Evolutionary conservation across 192 early-diverging fungal genomes (phyloP), one percentile per base, ranked within the genome.

Genomic region (Obelidium mucronatum): DNA sequence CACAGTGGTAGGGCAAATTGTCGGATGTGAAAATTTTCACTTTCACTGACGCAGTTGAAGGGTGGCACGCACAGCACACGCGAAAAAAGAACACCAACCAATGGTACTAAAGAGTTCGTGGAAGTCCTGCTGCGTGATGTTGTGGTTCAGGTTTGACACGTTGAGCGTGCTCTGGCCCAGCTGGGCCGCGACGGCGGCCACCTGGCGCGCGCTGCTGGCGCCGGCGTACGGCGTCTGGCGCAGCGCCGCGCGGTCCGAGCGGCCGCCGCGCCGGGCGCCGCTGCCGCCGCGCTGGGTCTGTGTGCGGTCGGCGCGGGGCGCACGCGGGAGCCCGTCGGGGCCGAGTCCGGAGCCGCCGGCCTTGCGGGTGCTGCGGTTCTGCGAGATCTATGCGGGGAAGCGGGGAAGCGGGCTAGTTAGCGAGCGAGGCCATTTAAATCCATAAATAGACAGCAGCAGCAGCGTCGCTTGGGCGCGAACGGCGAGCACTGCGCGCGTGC

Each of bases 91-190:
- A 53, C 54, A 70, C 80, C 24, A 22, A 85, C 86, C 86, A 62
- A 87, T 84, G 34, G 74, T 69, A 60, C 56, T 71, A 70, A 87
- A 87, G 28, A 87, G 67, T 51, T 85, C 83, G 19, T 44, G 26
- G 15, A 87, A 74, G 48, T 87, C 86, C 26, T 64, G 42, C 75
- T 84, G 62, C 30, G 80, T 83, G 35, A 87, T 82, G 37, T 33
- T 78, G 17, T 59, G 72, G 37, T 73, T 82, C 28, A 87, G 75
- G 76, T 85, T 85, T 28, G 81, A 81, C 22, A 87, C 54, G 55
- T 39, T 69, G 40, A 75, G 53, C 13, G 22, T 66, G 8, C 36
- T n/a, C 51, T 63, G 59, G 59, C 33, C 63, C 8, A 62, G 54
- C 31, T 40, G 52, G n/a, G 58, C 54, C 5, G 54, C 70, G 48